phyloP scores from a whole-genome alignment of 2,329 filamentous ascomycete species.

The Colletotrichum navitas region DNA sequence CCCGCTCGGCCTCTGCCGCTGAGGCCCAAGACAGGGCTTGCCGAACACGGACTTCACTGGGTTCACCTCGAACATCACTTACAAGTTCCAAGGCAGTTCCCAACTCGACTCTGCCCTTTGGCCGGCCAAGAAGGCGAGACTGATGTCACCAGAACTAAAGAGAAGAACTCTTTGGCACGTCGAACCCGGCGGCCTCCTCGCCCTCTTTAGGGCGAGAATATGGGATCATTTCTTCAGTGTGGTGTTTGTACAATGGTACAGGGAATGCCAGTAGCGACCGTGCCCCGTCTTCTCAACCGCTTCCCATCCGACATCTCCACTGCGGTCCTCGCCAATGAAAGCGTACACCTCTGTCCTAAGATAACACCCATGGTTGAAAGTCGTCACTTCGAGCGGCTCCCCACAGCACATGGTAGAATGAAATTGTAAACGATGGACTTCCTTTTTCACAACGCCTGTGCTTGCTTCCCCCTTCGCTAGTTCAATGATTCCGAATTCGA shows the following conservation, averaged over 20 bases:
- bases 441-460: slow-evolving; percentile 38
- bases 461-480: slow-evolving; percentile 28
- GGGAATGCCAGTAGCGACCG: slow-evolving; percentile 33
- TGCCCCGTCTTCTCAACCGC: neutral
- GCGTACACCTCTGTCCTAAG: neutral
- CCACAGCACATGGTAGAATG: neutral
- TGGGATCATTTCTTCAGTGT: slow-evolving; percentile 21
- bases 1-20: too few species aligned
- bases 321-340: neutral
- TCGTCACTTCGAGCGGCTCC: neutral
- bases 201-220: slow-evolving; percentile 27
- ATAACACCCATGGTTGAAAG: neutral
- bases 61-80: neutral
- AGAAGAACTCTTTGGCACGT: slow-evolving; percentile 24
- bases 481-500: slow-evolving; percentile 25
- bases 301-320: neutral
- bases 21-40: neutral
- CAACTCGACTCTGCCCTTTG: neutral
- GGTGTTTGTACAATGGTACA: slow-evolving; percentile 29
- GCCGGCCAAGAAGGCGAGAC: neutral
- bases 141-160: neutral
- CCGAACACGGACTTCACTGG: neutral
- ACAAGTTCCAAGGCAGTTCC: neutral
- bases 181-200: slow-evolving; percentile 36
- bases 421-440: slow-evolving; percentile 5